Evolutionary conservation across 2,329 filamentous ascomycete species (phyloP).

Genomic region (Colletotrichum sublineola): DNA sequence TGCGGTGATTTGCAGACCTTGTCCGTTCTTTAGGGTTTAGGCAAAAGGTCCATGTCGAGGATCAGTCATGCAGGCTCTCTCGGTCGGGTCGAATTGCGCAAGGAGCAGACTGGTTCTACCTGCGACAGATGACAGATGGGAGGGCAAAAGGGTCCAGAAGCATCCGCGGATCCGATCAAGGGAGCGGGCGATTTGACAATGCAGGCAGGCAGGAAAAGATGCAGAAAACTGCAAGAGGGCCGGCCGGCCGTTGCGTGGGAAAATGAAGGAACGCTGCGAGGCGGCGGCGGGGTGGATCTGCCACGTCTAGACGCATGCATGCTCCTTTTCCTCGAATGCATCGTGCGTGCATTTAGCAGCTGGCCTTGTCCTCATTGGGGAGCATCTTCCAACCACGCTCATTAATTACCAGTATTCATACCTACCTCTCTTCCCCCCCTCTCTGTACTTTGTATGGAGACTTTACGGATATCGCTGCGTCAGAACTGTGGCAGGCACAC

Average conservation of each 20-base stretch:
- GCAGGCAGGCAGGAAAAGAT: constrained; percentile 16
- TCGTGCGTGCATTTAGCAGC: constrained; percentile 14
- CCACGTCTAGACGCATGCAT: neutral
- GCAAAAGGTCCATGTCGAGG: constrained; percentile 29
- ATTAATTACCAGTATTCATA: neutral
- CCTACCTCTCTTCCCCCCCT: neutral
- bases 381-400: neutral
- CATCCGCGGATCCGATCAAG: constrained; percentile 9
- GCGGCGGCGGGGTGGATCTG: constrained; percentile 27
- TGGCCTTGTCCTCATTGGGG: constrained; percentile 1
- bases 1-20: constrained; percentile 4
- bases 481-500: neutral
- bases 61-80: constrained; percentile 19
- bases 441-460: neutral
- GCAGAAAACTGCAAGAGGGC: constrained; percentile 3
- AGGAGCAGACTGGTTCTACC: constrained; percentile 35
- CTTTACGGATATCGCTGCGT: neutral
- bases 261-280: constrained; percentile 11
- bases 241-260: constrained; percentile 1
- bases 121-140: constrained; percentile 16
- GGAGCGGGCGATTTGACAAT: constrained; percentile 1
- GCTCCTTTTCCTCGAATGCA: constrained; percentile 1
- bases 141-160: constrained; percentile 9
- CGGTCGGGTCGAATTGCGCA: constrained; percentile 14
- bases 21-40: constrained; percentile 30